Evolutionary conservation across 495 filamentous ascomycete species (phyloP), one percentile per base, ranked within the genome.

Genomic region (Talaromyces nanjingensis): DNA sequence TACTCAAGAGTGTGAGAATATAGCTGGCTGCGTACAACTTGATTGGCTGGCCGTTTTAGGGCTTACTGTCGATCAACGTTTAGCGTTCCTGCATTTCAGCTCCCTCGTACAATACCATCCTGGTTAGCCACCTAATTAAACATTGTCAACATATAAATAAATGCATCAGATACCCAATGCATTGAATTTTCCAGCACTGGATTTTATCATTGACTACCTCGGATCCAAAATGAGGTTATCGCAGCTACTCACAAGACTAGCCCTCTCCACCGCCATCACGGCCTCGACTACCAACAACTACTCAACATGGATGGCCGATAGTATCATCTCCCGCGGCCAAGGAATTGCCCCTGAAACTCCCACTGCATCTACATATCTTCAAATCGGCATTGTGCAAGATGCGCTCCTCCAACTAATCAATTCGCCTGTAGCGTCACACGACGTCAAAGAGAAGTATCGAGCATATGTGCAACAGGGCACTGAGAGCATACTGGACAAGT

Each of bases 241-340:
- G 8, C 45, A 22, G n/a, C 18, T 49, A 6, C n/a, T 20, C 45
- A 49, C 11, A 3, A 42, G 14, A 12, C 57, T 59, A 11, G 20
- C 33, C 18, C 27, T 59, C n/a, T 59, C 57, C 27, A 33, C 27
- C 57, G n/a, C 57, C 27, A 37, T 37, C 31, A 42, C 57, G n/a
- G 57, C 29, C 0, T 39, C 34, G n/a, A 18, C 27, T 9, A 37
- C 18, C 33, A 59, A 42, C 33, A 59, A 59, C 8, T 81, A 81
- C 64, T 77, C 78, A 33, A 69, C 71, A 29, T 72, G 75, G 71
- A 79, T 81, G 78, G 75, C 79, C 39, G 76, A 83, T 65, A 81
- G 77, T 57, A 73, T 81, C 65, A 83, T 84, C 60, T 65, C 70
- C 7, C 74, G 76, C 33, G 75, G 75, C 33, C 77, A 83, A 24